These are phyloP conservation scores for Colletotrichum costaricense DNA, from an alignment of 2,329 filamentous ascomycete species.

Conservation along the genomic window DNA sequence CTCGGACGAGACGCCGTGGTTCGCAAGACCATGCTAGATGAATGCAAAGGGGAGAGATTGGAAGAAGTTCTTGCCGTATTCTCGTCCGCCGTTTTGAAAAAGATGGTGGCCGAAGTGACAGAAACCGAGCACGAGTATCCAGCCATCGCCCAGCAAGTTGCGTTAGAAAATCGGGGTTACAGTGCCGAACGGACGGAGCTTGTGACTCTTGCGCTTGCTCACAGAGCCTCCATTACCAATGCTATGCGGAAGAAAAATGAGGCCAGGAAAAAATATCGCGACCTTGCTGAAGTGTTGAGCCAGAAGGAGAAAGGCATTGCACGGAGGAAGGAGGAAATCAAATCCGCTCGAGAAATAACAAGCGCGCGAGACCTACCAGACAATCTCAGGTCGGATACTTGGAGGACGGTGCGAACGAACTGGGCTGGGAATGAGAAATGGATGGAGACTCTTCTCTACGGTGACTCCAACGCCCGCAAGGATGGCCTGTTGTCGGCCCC, in stretches of 20 bases:
- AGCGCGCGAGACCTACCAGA: constrained; percentile 47
- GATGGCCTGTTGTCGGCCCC: constrained; percentile 74
- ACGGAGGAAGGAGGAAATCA: constrained; percentile 61
- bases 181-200: constrained; percentile 66
- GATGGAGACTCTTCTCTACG: constrained; percentile 77
- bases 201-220: constrained; percentile 76
- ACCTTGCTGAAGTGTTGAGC: constrained; percentile 74
- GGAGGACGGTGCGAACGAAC: constrained; percentile 73
- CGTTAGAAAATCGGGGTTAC: constrained; percentile 70
- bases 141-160: constrained; percentile 64
- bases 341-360: constrained; percentile 42
- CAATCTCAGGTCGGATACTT: constrained; percentile 60
- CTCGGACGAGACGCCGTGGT: constrained; percentile 84
- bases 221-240: constrained; percentile 74
- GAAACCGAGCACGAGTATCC: constrained; percentile 52
- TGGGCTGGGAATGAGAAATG: constrained; percentile 84
- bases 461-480: constrained; percentile 66
- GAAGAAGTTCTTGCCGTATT: constrained; percentile 88
- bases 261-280: constrained; percentile 66
- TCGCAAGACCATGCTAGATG: constrained; percentile 95
- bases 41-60: constrained; percentile 91
- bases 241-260: constrained; percentile 70
- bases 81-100: constrained; percentile 84
- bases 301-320: constrained; percentile 70
- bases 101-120: constrained; percentile 62